Evolutionary conservation across 768 basidiomycete genomes (phyloP), one percentile per base, ranked within the genome.

Genomic region (Tricholoma terreum): DNA sequence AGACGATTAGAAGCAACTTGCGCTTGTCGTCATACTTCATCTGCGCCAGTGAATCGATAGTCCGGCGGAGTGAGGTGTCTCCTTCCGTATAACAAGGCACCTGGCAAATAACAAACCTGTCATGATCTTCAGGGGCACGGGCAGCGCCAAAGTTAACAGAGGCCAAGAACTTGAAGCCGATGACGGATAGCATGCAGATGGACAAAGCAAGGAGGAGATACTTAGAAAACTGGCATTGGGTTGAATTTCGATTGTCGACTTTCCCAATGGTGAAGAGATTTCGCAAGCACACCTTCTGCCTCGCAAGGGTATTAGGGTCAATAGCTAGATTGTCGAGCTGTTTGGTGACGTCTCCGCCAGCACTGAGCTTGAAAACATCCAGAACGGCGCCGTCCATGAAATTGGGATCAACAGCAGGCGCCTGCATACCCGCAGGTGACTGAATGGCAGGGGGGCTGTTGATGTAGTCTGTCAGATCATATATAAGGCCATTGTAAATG

Each of bases 51-150:
- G 94, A 96, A 69, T 98, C 94, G 67, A 99, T 96, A 2, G 94
- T 97, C 63, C 78, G 80, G 50, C 90, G 82, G 51, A 98, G 77
- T 5, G 93, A 97, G 12, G 77, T 69, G 60, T 94, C 90, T 61
- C 94, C 96, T 79, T 98, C 96, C 2, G 96, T 98, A 70, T 98
- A 98, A 82, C 96, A 98, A 27, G 96, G 96, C 0, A 98, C 94
- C 67, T 98, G 96, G 69, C 95, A 98, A 62, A 94, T 91, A 63
- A 94, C 88, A 61, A 94, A 94, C 72, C 94, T 94, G 77, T 94
- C 92, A 69, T 93, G 91, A 63, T 92, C 89, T 71, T 94, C 92
- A 0, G 92, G 92, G 5, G 89, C 87, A 50, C 90, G 85, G 10
- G 83, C 68, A 3, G 86, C 72, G 48, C 82, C 81, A 62, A 94